These are phyloP conservation scores for Penicillium sp. DNA, from an alignment of 2,329 filamentous ascomycete species.

Conservation along the genomic window DNA sequence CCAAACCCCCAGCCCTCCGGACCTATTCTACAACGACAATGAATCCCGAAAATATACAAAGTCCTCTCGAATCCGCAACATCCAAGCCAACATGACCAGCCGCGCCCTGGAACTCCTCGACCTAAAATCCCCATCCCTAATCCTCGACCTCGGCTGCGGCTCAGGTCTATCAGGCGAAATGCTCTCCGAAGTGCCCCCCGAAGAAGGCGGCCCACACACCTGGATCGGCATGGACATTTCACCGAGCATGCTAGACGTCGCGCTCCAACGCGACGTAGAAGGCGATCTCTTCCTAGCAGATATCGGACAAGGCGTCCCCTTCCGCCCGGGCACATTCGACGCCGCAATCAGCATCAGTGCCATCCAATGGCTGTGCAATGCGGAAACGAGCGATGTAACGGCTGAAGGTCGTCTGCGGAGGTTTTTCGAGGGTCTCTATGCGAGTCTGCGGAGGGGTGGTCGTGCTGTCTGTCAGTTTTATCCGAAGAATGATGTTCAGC, in stretches of 20 bases:
- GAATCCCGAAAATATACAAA: constrained; percentile 98
- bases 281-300: constrained; percentile 93
- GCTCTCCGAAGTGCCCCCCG: constrained; percentile 64
- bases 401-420: constrained; percentile 72
- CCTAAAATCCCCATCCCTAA: constrained; percentile 72
- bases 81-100: constrained; percentile 91
- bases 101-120: constrained; percentile 88
- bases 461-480: constrained; percentile 97
- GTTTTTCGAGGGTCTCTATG: constrained; percentile 93
- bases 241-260: constrained; percentile 93
- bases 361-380: constrained; percentile 98
- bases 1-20: constrained; percentile 64
- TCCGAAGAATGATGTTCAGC: constrained; percentile 88
- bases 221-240: constrained; percentile 99
- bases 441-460: constrained; percentile 74
- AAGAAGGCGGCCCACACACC: constrained; percentile 78
- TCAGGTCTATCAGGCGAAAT: constrained; percentile 94
- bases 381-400: constrained; percentile 79
- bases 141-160: constrained; percentile 95
- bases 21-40: constrained; percentile 94
- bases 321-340: constrained; percentile 87
- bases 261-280: constrained; percentile 84
- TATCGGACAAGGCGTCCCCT: constrained; percentile 92
- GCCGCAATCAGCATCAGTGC: constrained; percentile 92
- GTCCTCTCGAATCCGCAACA: constrained; percentile 88